Percentiles rank a stretch among this genome's conserved stretches.
These are phyloP conservation scores for Neospermospora avenae DNA, from an alignment of 2,329 filamentous ascomycete species.

Conservation along the genomic window DNA sequence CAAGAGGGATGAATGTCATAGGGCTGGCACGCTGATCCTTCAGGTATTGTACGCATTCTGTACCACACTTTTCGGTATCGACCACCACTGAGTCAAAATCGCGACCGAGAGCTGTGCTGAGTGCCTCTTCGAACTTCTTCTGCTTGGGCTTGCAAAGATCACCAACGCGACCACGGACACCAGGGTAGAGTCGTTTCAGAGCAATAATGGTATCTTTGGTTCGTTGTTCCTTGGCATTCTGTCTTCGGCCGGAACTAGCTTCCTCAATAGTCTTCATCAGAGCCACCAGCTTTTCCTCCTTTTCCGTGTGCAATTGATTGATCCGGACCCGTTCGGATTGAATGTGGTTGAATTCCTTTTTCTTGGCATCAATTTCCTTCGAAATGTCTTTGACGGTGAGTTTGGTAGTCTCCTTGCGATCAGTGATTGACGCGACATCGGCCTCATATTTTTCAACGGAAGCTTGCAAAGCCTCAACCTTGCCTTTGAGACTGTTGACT, in stretches of 20 bases:
- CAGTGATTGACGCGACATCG: conserved; percentile 66
- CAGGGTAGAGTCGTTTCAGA: conserved; percentile 86
- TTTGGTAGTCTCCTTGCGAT: conserved; percentile 63
- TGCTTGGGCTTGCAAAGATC: conserved; percentile 95
- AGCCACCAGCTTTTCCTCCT: conserved; percentile 87
- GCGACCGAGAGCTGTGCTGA: conserved; percentile 85
- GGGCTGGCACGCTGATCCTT: conserved; percentile 84
- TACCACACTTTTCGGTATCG: conserved; percentile 89
- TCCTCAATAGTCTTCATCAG: conserved; percentile 77
- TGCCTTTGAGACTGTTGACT: conserved; percentile 83
- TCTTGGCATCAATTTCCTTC: conserved; percentile 79
- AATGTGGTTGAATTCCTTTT: conserved; percentile 83
- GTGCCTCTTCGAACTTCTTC: conserved; percentile 92
- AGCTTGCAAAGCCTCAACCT: conserved; percentile 74
- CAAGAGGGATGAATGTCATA: conserved; percentile 91
- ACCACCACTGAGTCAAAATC: conserved; percentile 95
- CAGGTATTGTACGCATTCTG: conserved; percentile 91
- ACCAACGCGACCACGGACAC: conserved; percentile 84
- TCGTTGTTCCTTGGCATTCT: conserved; percentile 76
- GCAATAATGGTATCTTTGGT: conserved; percentile 81
- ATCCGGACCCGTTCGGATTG: conserved; percentile 80
- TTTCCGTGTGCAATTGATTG: conserved; percentile 78
- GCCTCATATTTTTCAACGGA: conserved; percentile 70
- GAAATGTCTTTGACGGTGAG: conserved; percentile 63
- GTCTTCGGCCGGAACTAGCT: conserved; percentile 79